Evolutionary conservation across 768 basidiomycete genomes (phyloP).

Genomic region (Hirschioporus abietinus): DNA sequence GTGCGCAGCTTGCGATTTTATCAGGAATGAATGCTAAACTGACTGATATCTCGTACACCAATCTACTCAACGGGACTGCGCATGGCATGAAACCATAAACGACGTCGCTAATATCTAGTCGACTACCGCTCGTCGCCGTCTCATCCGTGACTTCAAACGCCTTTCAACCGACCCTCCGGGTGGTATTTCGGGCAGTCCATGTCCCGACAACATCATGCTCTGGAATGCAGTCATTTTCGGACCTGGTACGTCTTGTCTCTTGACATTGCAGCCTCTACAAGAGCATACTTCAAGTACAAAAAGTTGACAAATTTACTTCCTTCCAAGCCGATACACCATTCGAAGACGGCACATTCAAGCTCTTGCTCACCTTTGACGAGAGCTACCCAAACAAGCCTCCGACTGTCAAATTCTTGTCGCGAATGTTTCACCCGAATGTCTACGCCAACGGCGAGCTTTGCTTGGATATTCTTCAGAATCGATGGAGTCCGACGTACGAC

Average conservation of each 20-base stretch:
- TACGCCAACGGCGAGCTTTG: conserved; percentile 98
- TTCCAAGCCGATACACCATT: conserved; percentile 91
- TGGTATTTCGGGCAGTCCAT: conserved; percentile 95
- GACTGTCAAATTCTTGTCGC: conserved; percentile 91
- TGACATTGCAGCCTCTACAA: no score
- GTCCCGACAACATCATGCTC: conserved; percentile 97
- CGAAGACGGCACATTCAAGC: conserved; percentile 98
- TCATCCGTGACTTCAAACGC: conserved; percentile 97
- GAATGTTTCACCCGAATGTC: conserved; percentile 99
- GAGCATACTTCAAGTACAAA: background rate
- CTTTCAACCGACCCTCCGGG: conserved; percentile 92
- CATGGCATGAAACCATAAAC: no score
- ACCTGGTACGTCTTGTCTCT: conserved; percentile 67
- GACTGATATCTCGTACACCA: no score
- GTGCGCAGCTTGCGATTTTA: no score
- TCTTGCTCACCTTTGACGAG: conserved; percentile 92
- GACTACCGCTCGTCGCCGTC: conserved; percentile 88
- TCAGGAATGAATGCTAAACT: no score
- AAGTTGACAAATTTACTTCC: background rate
- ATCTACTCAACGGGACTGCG: background rate
- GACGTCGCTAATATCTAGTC: conserved; percentile 45
- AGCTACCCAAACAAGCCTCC: conserved; percentile 99
- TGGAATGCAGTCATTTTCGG: conserved; percentile 99
- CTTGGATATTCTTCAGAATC: conserved; percentile 96
- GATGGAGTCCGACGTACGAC: conserved; percentile 99